Conservation (phyloP, 2,329 filamentous ascomycete species). For the Colletotrichum viniferum region DNA sequence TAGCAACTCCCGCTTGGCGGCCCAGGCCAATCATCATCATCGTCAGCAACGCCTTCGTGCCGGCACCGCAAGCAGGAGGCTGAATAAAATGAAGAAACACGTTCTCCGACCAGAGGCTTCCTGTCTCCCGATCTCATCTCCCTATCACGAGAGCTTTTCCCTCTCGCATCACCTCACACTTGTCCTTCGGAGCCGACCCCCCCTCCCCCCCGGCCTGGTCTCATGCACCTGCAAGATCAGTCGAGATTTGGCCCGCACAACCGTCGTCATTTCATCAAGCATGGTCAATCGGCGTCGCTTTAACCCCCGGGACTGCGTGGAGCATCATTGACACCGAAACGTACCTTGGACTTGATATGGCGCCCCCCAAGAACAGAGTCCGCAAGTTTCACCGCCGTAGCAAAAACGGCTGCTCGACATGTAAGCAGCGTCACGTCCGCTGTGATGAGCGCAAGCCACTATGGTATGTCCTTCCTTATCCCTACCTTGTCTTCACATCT, state of each 20-base stretch:
- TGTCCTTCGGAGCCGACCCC: background rate
- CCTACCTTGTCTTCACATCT: background rate
- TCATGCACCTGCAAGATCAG: slow-evolving; percentile 11
- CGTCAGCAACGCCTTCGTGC: background rate
- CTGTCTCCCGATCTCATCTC: background rate
- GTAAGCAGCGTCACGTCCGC: slow-evolving; percentile 48
- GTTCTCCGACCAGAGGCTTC: background rate
- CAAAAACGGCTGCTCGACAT: slow-evolving; percentile 39
- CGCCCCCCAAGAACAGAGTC: slow-evolving; percentile 39
- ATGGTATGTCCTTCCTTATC: slow-evolving; percentile 38
- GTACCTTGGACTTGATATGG: slow-evolving; percentile 27
- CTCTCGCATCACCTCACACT: background rate
- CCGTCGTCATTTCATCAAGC: slow-evolving; percentile 5
- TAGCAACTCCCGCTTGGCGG: slow-evolving; percentile 13
- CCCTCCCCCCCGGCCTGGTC: background rate
- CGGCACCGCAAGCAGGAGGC: background rate
- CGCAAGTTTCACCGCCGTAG: slow-evolving; percentile 41
- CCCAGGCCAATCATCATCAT: slow-evolving; percentile 12
- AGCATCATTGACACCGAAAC: slow-evolving; percentile 7
- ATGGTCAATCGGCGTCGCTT: slow-evolving; percentile 14
- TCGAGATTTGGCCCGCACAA: background rate
- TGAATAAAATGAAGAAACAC: background rate
- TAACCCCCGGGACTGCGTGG: slow-evolving; percentile 12
- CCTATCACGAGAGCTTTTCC: background rate
- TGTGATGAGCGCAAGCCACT: slow-evolving; percentile 50